phyloP scores from a whole-genome alignment of 1,284 basidiomycete genomes.

The Cutaneotrichosporon sp. region DNA sequence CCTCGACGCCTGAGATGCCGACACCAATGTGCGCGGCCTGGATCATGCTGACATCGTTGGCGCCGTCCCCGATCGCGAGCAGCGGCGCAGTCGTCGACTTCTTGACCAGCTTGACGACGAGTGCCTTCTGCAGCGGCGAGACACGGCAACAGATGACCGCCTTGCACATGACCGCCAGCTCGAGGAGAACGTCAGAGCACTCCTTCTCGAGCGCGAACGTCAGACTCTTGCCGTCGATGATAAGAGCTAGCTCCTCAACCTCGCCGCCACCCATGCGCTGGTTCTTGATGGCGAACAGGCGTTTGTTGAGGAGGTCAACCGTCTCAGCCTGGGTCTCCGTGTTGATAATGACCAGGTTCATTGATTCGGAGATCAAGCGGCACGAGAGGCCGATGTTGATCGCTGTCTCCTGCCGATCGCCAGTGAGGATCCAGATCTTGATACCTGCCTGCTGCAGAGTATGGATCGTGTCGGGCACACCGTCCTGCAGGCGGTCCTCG shows the following conservation, averaged over 20 bases:
- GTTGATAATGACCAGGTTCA: slow-evolving; percentile 96
- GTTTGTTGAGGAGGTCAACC: slow-evolving; percentile 82
- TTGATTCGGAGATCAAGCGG: slow-evolving; percentile 92
- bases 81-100: slow-evolving; percentile 89
- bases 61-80: slow-evolving; percentile 78
- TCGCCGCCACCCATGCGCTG: slow-evolving; percentile 80
- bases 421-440: slow-evolving; percentile 98
- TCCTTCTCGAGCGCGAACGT: slow-evolving; percentile 91
- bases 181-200: slow-evolving; percentile 81
- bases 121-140: slow-evolving; percentile 94
- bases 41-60: slow-evolving; percentile 64
- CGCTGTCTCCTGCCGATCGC: slow-evolving; percentile 97
- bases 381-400: slow-evolving; percentile 99
- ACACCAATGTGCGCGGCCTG: slow-evolving; percentile 72
- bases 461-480: slow-evolving; percentile 97
- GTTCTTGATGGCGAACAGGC: slow-evolving; percentile 86
- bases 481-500: slow-evolving; percentile 97
- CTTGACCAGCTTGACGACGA: slow-evolving; percentile 98
- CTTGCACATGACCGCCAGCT: slow-evolving; percentile 97
- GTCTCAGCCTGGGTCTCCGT: slow-evolving; percentile 83
- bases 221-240: slow-evolving; percentile 96
- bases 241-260: slow-evolving; percentile 86
- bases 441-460: slow-evolving; percentile 97
- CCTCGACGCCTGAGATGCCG: slow-evolving; percentile 98
- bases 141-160: slow-evolving; percentile 62